Conservation (phyloP, 23 red algal species). For the Gracilaria caudata region DNA sequence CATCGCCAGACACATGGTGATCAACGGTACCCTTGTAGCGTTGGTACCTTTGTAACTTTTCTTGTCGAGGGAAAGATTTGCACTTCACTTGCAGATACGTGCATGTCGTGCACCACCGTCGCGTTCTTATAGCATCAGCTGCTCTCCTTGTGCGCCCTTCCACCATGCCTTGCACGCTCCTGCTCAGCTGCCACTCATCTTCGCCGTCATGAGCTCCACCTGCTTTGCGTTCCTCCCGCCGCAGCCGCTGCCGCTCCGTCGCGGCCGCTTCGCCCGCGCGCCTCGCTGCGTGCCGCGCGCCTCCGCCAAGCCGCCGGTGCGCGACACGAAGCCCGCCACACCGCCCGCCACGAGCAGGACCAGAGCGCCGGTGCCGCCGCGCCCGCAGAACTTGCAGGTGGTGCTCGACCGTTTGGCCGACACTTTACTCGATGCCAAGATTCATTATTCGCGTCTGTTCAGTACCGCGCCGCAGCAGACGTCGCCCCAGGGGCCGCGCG, state of each 20-base stretch:
- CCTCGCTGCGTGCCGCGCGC: neutral
- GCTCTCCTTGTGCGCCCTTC: too few relatives aligned
- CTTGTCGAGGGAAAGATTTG: too few relatives aligned
- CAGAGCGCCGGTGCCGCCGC: neutral
- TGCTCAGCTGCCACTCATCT: neutral
- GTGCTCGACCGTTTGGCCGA: conserved; percentile 63
- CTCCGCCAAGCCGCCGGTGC: neutral
- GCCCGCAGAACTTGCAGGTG: conserved; percentile 18
- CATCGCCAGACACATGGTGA: too few relatives aligned
- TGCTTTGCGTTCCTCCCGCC: neutral
- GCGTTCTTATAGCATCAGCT: too few relatives aligned
- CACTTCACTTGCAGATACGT: too few relatives aligned
- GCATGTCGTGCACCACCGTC: too few relatives aligned
- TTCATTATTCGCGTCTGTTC: conserved; percentile 50
- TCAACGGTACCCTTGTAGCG: too few relatives aligned
- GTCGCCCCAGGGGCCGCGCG: conserved; percentile 21
- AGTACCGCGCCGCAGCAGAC: neutral
- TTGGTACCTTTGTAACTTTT: too few relatives aligned
- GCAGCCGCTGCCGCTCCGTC: neutral
- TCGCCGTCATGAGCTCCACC: neutral
- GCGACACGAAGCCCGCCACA: neutral
- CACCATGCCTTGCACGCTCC: neutral
- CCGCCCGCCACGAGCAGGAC: neutral
- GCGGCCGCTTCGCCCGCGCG: neutral
- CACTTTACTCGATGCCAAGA: conserved; percentile 51